phyloP scores from a whole-genome alignment of 2,329 filamentous ascomycete species.

The Hyphodiscus sp. region DNA sequence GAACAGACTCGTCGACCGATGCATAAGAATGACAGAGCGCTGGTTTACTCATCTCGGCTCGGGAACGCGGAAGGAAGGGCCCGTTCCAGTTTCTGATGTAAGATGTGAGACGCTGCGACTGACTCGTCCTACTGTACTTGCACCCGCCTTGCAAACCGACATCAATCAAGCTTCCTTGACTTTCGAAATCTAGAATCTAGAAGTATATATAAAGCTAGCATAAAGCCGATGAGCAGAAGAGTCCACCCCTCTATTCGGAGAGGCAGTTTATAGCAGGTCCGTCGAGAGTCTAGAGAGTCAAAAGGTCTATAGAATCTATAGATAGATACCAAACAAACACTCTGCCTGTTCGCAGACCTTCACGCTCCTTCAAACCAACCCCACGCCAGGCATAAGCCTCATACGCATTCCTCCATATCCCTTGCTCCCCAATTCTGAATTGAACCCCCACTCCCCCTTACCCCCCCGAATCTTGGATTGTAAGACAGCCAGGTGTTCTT shows the following conservation, averaged over 20 bases:
- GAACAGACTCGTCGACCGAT: no score
- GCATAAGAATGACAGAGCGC: not conserved
- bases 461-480: not conserved
- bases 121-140: no score
- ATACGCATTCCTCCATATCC: not conserved
- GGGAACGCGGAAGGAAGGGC: constrained; percentile 12
- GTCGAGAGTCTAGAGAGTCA: no score
- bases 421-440: no score
- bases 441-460: no score
- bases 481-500: not conserved
- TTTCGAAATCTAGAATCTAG: not conserved
- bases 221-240: not conserved
- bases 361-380: not conserved
- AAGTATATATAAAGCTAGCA: not conserved
- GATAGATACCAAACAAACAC: not conserved
- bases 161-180: not conserved
- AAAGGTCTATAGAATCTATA: not conserved
- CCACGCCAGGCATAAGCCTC: not conserved
- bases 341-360: not conserved
- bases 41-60: constrained; percentile 8
- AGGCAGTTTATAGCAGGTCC: not conserved
- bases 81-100: constrained; percentile 6
- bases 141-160: no score
- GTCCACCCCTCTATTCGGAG: not conserved
- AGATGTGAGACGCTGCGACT: constrained; percentile 4